A percentile compares a stretch with the other conserved stretches of the same genome.
Evolutionary conservation across 202 grass and related monocot species (phyloP).

Genomic region (Digitaria exilis): DNA sequence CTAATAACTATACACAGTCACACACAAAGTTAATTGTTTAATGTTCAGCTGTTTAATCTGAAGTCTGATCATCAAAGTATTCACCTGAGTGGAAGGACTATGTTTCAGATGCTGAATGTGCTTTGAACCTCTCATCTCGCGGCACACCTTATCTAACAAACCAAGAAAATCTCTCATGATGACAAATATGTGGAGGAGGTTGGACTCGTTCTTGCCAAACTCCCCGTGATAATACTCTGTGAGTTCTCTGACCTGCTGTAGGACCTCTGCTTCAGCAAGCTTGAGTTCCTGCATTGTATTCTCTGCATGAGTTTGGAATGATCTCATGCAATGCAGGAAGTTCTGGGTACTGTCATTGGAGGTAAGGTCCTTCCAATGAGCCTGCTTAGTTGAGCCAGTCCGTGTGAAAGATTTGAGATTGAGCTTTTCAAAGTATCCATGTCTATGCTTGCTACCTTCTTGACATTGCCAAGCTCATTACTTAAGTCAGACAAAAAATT

Average conservation of each 20-base stretch:
- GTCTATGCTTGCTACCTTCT: constrained; percentile 85
- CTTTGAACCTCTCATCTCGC: constrained; percentile 59
- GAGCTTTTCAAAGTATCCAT: constrained; percentile 71
- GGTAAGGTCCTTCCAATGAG: constrained; percentile 44
- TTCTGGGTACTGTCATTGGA: constrained; percentile 39
- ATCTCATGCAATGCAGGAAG: constrained; percentile 61
- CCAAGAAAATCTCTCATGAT: constrained; percentile 84
- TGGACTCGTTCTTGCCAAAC: constrained; percentile 68
- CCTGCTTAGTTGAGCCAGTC: constrained; percentile 59
- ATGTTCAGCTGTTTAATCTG: constrained; percentile 13
- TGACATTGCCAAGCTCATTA: constrained; percentile 75
- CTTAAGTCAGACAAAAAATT: constrained; percentile 69
- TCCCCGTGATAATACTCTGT: constrained; percentile 91
- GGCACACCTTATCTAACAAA: constrained; percentile 70
- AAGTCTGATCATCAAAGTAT: constrained; percentile 29
- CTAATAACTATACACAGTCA: constrained; percentile 26
- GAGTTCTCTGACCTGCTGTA: constrained; percentile 71
- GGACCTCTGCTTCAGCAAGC: constrained; percentile 43
- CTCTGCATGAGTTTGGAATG: constrained; percentile 61
- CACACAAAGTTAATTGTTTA: constrained; percentile 40
- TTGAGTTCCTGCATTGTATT: constrained; percentile 67
- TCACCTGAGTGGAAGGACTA: constrained; percentile 48
- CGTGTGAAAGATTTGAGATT: constrained; percentile 72
- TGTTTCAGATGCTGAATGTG: constrained; percentile 36
- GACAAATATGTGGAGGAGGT: constrained; percentile 78